phyloP scores from a whole-genome alignment of 352 stramenopile species.

The Phytopythium kandeliae region DNA sequence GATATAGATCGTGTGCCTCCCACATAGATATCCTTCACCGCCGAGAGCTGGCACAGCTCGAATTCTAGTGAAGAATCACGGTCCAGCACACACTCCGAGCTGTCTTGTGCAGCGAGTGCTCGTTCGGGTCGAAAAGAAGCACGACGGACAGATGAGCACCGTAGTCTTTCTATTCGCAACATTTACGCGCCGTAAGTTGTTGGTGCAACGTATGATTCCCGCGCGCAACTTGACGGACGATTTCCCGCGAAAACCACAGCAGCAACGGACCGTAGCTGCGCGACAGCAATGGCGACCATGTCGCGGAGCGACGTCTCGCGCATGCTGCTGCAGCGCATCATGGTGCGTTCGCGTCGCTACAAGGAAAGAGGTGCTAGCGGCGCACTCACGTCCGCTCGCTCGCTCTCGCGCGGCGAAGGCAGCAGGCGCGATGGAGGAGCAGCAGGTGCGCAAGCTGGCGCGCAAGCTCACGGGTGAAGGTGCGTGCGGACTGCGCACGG shows the following conservation, averaged over 20 bases:
- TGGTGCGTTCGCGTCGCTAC: conserved; percentile 23
- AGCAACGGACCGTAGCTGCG: not conserved
- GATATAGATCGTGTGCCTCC: too few species aligned
- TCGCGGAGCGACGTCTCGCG: conserved; percentile 52
- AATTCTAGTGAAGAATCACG: too few species aligned
- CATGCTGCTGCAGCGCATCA: conserved; percentile 74
- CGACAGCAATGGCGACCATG: conserved; percentile 17
- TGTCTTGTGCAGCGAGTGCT: too few species aligned
- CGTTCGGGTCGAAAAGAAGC: too few species aligned
- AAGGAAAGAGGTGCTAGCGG: not conserved
- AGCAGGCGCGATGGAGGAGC: conserved; percentile 60
- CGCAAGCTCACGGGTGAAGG: conserved; percentile 63
- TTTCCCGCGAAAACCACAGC: conserved; percentile 1
- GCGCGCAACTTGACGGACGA: not conserved
- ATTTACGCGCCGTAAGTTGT: not conserved
- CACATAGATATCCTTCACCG: too few species aligned
- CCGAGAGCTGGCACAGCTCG: too few species aligned
- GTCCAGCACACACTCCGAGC: too few species aligned
- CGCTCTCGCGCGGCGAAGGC: conserved; percentile 22
- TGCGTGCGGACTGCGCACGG: too few species aligned
- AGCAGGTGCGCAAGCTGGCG: conserved; percentile 43
- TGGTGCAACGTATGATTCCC: not conserved
- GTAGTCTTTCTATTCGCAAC: not conserved
- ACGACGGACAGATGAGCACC: not conserved
- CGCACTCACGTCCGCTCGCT: not conserved